Percentiles rank a stretch among this genome's conserved stretches.
phyloP scores from a whole-genome alignment of 768 basidiomycete genomes.

The Arthromyces matolae region DNA sequence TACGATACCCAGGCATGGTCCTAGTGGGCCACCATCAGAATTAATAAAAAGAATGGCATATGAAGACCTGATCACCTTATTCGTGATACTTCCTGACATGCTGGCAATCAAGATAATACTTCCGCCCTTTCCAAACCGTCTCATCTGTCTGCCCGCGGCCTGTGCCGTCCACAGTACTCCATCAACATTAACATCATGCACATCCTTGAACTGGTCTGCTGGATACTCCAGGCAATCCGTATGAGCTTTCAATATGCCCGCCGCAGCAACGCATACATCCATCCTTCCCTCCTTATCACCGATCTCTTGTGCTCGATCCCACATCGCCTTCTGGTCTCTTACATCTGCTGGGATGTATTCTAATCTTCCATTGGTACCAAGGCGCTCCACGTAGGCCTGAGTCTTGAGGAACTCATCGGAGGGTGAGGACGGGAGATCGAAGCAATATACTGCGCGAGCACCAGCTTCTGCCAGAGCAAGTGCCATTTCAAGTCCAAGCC shows the following conservation, averaged over 20 bases:
- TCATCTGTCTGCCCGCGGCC: constrained; percentile 49
- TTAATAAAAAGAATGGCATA: neutral
- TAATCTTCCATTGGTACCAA: constrained; percentile 39
- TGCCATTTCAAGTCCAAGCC: constrained; percentile 83
- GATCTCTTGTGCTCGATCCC: constrained; percentile 54
- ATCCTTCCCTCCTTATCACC: constrained; percentile 65
- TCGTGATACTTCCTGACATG: constrained; percentile 64
- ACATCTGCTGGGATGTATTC: constrained; percentile 70
- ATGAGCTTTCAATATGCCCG: constrained; percentile 61
- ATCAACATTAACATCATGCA: constrained; percentile 49
- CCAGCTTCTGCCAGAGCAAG: constrained; percentile 71
- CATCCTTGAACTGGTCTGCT: constrained; percentile 59
- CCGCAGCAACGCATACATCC: constrained; percentile 76
- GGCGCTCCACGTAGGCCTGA: constrained; percentile 43
- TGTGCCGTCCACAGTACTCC: constrained; percentile 49
- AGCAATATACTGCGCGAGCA: constrained; percentile 63
- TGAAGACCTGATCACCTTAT: constrained; percentile 42
- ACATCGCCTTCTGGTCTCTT: constrained; percentile 55
- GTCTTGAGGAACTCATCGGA: constrained; percentile 57
- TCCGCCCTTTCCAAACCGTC: constrained; percentile 34
- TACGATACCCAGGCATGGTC: constrained; percentile 76
- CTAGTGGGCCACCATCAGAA: constrained; percentile 20
- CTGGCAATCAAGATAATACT: constrained; percentile 49
- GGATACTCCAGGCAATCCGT: constrained; percentile 66
- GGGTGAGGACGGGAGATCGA: constrained; percentile 56